Conservation (phyloP, 2,329 filamentous ascomycete genomes). For the Myriosclerotinia curreyana region DNA sequence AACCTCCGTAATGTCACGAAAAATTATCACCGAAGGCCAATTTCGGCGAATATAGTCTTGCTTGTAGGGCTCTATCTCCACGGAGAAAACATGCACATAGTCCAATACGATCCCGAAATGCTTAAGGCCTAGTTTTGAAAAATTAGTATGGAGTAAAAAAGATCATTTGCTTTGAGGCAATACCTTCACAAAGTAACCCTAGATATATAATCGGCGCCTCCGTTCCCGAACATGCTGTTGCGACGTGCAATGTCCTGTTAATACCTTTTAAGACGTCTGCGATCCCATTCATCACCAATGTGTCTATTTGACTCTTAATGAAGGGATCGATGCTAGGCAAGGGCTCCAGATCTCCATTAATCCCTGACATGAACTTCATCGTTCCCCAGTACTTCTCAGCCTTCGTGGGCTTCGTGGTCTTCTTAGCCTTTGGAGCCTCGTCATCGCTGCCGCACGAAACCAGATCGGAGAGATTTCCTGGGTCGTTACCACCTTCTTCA, state of each 20-base stretch:
- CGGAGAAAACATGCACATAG: slow-evolving; percentile 57
- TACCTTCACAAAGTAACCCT: slow-evolving; percentile 52
- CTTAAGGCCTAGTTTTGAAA: slow-evolving; percentile 3
- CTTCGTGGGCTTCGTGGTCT: too few relatives aligned
- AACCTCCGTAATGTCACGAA: slow-evolving; percentile 58
- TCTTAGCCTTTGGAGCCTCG: too few relatives aligned
- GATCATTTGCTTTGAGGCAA: slow-evolving; percentile 24
- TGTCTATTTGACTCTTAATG: too few relatives aligned
- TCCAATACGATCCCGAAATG: slow-evolving; percentile 14
- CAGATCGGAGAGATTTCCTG: background rate
- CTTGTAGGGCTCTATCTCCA: slow-evolving; percentile 62
- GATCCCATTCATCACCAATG: too few relatives aligned
- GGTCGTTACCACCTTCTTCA: background rate
- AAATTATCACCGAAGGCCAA: slow-evolving; percentile 51
- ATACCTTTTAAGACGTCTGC: slow-evolving; percentile 32
- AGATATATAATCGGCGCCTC: slow-evolving; percentile 70
- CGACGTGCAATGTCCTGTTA: slow-evolving; percentile 50
- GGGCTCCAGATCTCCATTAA: too few relatives aligned
- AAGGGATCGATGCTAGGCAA: too few relatives aligned
- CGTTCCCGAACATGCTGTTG: slow-evolving; percentile 76
- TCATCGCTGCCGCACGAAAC: too few relatives aligned
- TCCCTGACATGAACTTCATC: too few relatives aligned
- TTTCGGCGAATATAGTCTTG: slow-evolving; percentile 64
- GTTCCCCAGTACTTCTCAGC: too few relatives aligned
- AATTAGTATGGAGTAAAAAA: slow-evolving; percentile 18